Evolutionary conservation across 768 basidiomycete genomes (phyloP).

Genomic region (Lactifluus pinguis): DNA sequence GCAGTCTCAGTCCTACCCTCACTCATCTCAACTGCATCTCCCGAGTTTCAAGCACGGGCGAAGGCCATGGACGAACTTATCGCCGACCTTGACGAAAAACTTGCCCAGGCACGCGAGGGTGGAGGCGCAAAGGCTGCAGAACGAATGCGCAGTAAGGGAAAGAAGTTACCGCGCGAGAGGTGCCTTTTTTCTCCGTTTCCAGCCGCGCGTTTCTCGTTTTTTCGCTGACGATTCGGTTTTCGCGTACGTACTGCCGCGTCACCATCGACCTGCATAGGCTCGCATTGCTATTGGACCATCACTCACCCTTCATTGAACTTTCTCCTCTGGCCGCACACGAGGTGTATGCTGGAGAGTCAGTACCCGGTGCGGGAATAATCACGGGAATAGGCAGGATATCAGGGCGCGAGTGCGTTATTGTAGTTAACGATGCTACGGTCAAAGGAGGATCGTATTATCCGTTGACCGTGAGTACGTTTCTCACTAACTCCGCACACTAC

Average conservation of each 20-base stretch:
- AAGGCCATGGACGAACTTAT: conserved; percentile 65
- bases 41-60: conserved; percentile 61
- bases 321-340: conserved; percentile 81
- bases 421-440: conserved; percentile 92
- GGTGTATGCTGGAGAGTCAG: conserved; percentile 64
- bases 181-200: conserved; percentile 26
- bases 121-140: conserved; percentile 70
- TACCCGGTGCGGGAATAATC: conserved; percentile 87
- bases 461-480: conserved; percentile 45
- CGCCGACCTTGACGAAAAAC: conserved; percentile 50
- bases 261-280: background rate
- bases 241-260: no score
- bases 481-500: background rate
- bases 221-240: background rate
- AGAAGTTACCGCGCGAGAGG: conserved; percentile 80
- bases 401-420: conserved; percentile 77
- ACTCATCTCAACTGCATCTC: conserved; percentile 53
- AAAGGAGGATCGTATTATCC: conserved; percentile 93
- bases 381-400: conserved; percentile 68
- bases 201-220: background rate
- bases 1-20: conserved; percentile 61
- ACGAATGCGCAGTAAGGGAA: conserved; percentile 68
- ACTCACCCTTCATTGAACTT: conserved; percentile 84
- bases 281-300: conserved; percentile 68
- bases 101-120: conserved; percentile 52